Evolutionary conservation across 2,329 filamentous ascomycete genomes (phyloP), one percentile per base, ranked within the genome.

Genomic region (Pseudocercospora cruenta): DNA sequence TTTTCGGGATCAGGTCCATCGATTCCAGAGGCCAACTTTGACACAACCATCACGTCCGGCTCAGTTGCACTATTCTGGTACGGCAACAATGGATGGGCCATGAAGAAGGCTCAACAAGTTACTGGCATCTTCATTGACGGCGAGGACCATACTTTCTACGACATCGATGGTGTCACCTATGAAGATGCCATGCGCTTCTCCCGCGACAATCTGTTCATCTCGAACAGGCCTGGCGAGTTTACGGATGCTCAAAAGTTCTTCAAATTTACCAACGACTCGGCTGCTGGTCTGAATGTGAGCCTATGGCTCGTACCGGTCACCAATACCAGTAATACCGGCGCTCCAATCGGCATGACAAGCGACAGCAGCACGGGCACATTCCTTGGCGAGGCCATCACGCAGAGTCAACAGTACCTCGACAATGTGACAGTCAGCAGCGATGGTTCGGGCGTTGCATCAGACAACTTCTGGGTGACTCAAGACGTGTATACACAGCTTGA

Each of bases 121-220:
- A 14, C 24, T 28, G 49, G 49, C 21, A 22, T 54, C 49, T 54
- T 54, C 49, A 24, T 54, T 22, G 49, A 54, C 49, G 49, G 49
- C 49, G 49, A 6, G 14, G 49, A 54, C 49, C 49, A 54, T 19
- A 54, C 49, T 14, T 19, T 16, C 49, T 54, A 54, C 19, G 21
- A 54, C 19, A 28, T 54, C 19, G 49, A 28, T 24, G 49, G 19
- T 26, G 21, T 54, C 49, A 28, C 22, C 9, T 54, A 54, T 22
- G 49, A 54, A 54, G 49, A 54, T 19, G 49, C 49, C 4, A 54
- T 54, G 49, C 49, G 8, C 21, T 54, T 54, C 49, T 54, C 49
- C 19, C 49, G 49, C 2, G 49, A 54, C 21, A 54, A 54, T 28
- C 19, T 54, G 14, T 54, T 54, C 49, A 54, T 54, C 24, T 54